These are phyloP conservation scores for Aspergillus pseudoviridinutans DNA, from an alignment of 2,329 filamentous ascomycete genomes.

Conservation along the genomic window DNA sequence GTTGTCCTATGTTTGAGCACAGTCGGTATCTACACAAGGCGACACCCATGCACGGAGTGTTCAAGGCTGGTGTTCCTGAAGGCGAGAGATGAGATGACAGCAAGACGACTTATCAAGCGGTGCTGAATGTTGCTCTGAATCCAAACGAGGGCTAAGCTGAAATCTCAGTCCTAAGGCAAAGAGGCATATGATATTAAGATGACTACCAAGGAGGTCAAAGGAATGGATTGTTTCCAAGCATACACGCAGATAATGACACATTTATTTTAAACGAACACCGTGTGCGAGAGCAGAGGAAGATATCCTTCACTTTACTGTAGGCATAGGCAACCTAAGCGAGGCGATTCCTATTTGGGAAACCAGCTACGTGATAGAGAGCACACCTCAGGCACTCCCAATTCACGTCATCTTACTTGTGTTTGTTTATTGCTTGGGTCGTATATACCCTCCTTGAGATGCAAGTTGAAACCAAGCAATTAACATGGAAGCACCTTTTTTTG, in stretches of 20 bases:
- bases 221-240: not conserved
- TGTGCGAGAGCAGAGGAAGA: constrained; percentile 5
- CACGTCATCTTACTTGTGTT: not conserved
- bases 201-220: not conserved
- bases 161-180: not conserved
- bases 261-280: not conserved
- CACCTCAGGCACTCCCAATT: not conserved
- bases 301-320: constrained; percentile 6
- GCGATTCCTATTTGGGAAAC: constrained; percentile 14
- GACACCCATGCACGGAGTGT: not conserved
- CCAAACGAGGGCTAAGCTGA: not conserved
- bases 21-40: not conserved
- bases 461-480: not conserved
- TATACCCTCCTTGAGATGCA: not conserved
- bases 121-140: not conserved
- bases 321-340: constrained; percentile 10
- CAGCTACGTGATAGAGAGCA: constrained; percentile 5
- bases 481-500: not conserved
- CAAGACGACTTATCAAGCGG: not conserved
- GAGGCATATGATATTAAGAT: not conserved
- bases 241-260: not conserved
- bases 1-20: not conserved
- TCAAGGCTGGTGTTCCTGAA: not conserved
- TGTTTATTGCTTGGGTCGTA: not conserved
- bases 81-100: not conserved